phyloP scores from a whole-genome alignment of 805 yeast species.

The Kodamaea lidongshanica region DNA sequence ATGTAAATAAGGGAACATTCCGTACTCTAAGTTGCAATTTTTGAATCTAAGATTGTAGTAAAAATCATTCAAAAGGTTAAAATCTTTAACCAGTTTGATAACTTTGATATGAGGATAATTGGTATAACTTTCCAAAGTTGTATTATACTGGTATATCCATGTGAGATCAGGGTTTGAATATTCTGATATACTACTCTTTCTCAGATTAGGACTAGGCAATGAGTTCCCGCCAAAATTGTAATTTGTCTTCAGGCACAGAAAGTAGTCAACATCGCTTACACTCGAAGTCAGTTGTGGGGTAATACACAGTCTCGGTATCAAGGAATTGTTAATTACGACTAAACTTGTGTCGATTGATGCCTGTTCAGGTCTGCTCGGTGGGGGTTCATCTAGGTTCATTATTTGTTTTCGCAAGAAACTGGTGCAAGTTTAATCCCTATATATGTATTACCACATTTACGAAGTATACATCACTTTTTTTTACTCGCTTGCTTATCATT shows the following conservation, averaged over 20 bases:
- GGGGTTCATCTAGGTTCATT: constrained; percentile 11
- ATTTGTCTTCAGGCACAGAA: constrained; percentile 2
- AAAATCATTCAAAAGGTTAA: constrained; percentile 7
- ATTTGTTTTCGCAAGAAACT: no score
- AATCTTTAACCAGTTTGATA: constrained; percentile 6
- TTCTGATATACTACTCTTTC: constrained; percentile 5
- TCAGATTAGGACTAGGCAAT: constrained; percentile 3
- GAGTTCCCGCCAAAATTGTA: constrained; percentile 2
- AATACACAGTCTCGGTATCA: constrained; percentile 12
- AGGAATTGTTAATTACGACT: constrained; percentile 8
- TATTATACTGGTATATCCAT: constrained; percentile 10
- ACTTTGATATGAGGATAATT: constrained; percentile 8
- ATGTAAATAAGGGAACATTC: constrained; percentile 32
- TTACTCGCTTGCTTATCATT: no score
- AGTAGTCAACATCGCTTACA: constrained; percentile 8
- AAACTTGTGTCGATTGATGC: no score
- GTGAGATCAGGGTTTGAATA: constrained; percentile 6
- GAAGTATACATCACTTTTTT: no score
- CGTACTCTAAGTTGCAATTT: constrained; percentile 3
- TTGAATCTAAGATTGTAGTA: constrained; percentile 8
- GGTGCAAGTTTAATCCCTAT: no score
- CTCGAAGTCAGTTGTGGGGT: constrained; percentile 8
- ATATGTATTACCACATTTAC: no score
- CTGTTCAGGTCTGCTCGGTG: no score
- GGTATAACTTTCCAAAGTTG: constrained; percentile 7